phyloP scores from a whole-genome alignment of 1,284 basidiomycete genomes.

The Phylloboletellus chloephorus region DNA sequence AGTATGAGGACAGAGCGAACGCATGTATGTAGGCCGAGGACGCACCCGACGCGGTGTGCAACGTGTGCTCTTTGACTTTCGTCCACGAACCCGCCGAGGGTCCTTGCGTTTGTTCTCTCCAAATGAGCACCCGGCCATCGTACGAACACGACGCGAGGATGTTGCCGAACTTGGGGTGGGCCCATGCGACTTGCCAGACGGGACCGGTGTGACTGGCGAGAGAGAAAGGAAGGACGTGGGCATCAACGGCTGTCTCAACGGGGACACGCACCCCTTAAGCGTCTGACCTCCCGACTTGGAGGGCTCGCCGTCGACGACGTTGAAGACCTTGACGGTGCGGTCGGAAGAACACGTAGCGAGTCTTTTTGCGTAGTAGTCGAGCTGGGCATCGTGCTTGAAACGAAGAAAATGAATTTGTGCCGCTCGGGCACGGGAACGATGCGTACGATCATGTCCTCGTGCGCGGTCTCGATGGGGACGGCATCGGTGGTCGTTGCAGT shows the following conservation, averaged over 20 bases:
- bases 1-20: background rate
- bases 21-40: background rate
- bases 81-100: conserved; percentile 68
- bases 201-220: conserved; percentile 82
- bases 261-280: conserved; percentile 68
- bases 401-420: conserved; percentile 3
- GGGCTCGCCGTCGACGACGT: conserved; percentile 83
- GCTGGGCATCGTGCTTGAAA: conserved; percentile 88
- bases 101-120: conserved; percentile 82
- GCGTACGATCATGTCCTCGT: conserved; percentile 93
- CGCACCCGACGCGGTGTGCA: conserved; percentile 90
- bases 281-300: conserved; percentile 69
- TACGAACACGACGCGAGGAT: conserved; percentile 98
- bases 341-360: conserved; percentile 97
- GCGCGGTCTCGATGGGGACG: conserved; percentile 82
- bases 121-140: conserved; percentile 97
- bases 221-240: background rate
- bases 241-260: background rate
- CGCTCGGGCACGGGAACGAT: conserved; percentile 3
- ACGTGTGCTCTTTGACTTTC: conserved; percentile 93
- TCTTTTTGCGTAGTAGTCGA: conserved; percentile 96
- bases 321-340: conserved; percentile 93
- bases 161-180: conserved; percentile 93
- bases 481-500: conserved; percentile 55
- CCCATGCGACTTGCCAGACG: conserved; percentile 99